These are phyloP conservation scores for Vaccinium darrowii DNA, from an alignment of 148 eudicot species.

Conservation along the genomic window DNA sequence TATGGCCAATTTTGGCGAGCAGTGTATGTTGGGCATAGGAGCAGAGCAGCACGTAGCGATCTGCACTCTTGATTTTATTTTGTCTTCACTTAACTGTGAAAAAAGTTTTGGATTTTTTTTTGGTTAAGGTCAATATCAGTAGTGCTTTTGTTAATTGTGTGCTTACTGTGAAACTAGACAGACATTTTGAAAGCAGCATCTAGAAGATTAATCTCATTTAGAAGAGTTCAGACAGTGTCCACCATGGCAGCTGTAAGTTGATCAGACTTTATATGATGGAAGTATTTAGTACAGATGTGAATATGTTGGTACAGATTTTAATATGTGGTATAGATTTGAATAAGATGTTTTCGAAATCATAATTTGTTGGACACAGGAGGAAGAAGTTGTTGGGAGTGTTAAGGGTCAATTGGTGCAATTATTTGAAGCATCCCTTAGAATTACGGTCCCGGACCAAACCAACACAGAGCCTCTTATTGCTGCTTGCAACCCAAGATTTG, in stretches of 20 bases:
- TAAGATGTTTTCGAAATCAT: neutral
- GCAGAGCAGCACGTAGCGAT: too few relatives aligned
- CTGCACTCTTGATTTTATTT: neutral
- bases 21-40: too few relatives aligned
- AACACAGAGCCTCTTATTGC: constrained; percentile 67
- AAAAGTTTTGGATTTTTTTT: neutral
- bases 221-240: constrained; percentile 31
- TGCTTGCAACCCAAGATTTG: constrained; percentile 58
- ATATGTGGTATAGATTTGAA: neutral
- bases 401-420: constrained; percentile 54
- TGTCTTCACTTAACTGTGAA: neutral
- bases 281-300: neutral
- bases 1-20: neutral
- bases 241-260: constrained; percentile 64
- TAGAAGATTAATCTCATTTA: constrained; percentile 39
- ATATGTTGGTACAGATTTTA: too few relatives aligned
- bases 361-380: constrained; percentile 41
- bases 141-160: constrained; percentile 13
- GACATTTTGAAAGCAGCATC: constrained; percentile 56
- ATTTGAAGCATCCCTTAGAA: constrained; percentile 59
- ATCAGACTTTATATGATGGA: neutral
- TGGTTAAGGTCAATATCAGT: neutral
- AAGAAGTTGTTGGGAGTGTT: constrained; percentile 51
- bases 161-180: constrained; percentile 61
- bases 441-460: constrained; percentile 61